Percentiles rank a stretch among this genome's conserved stretches.
Evolutionary conservation across 1,139 yeast species (phyloP).

Genomic region (Taiozyma onychis): DNA sequence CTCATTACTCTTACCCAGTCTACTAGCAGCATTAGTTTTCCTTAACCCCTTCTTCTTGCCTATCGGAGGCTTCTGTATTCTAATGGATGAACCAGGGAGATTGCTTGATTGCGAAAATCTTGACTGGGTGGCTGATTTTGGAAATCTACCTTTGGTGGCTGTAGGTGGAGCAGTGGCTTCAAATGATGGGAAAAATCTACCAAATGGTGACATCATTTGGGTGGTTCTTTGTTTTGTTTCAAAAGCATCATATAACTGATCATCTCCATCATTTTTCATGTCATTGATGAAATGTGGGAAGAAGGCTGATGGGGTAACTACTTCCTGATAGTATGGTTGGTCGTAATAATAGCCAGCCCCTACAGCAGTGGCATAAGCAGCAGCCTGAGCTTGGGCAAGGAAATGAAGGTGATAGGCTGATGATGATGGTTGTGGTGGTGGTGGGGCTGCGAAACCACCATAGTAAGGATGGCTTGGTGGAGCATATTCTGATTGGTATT

Average conservation of each 20-base stretch:
- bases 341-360: constrained; percentile 22
- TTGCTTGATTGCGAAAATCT: background rate
- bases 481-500: constrained; percentile 4
- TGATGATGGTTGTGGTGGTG: background rate
- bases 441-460: constrained; percentile 1
- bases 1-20: background rate
- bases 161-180: constrained; percentile 29
- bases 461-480: constrained; percentile 6
- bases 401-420: background rate
- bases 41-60: background rate
- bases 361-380: constrained; percentile 10
- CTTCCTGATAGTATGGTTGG: constrained; percentile 11
- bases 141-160: constrained; percentile 9
- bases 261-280: constrained; percentile 12
- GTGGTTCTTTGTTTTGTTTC: constrained; percentile 2
- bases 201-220: constrained; percentile 23
- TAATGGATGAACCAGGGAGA: background rate
- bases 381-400: background rate
- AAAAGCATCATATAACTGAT: constrained; percentile 16
- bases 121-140: constrained; percentile 1
- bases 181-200: constrained; percentile 28
- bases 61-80: background rate
- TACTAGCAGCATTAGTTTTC: background rate
- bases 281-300: constrained; percentile 5
- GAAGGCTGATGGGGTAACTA: background rate